Conservation (phyloP, 2,329 filamentous ascomycete genomes). For the Aspergillus uvarum region DNA sequence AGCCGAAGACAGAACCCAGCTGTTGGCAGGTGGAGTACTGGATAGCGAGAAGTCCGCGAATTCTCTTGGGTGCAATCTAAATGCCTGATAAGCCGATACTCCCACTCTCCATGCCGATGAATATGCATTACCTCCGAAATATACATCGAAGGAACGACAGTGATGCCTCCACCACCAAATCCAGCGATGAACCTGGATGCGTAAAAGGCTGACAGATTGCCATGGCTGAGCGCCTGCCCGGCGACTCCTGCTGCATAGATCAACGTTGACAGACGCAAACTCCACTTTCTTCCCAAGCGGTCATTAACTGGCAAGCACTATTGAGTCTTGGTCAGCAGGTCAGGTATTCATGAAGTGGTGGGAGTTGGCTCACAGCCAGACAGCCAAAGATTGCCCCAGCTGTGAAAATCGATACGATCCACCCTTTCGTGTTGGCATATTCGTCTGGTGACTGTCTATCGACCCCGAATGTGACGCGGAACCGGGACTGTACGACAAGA, state of each 20-base stretch:
- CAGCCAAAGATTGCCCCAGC: constrained; percentile 23
- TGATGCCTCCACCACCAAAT: constrained; percentile 16
- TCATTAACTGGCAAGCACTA: constrained; percentile 5
- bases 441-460: constrained; percentile 15
- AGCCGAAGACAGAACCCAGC: background rate
- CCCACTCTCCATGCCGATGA: background rate
- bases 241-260: background rate
- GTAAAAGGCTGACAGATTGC: constrained; percentile 17
- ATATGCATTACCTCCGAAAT: constrained; percentile 13
- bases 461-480: constrained; percentile 17
- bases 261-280: constrained; percentile 1
- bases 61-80: constrained; percentile 2
- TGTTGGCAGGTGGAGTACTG: background rate
- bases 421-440: constrained; percentile 23
- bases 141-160: constrained; percentile 18
- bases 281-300: constrained; percentile 1
- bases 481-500: constrained; percentile 18
- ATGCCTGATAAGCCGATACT: background rate
- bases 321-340: background rate
- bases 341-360: background rate
- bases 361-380: constrained; percentile 12
- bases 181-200: constrained; percentile 18
- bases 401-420: constrained; percentile 22
- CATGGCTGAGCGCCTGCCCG: constrained; percentile 11
- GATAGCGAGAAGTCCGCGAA: constrained; percentile 2